Evolutionary conservation across 2,329 filamentous ascomycete genomes (phyloP).

Genomic region (Penicillium sp.): DNA sequence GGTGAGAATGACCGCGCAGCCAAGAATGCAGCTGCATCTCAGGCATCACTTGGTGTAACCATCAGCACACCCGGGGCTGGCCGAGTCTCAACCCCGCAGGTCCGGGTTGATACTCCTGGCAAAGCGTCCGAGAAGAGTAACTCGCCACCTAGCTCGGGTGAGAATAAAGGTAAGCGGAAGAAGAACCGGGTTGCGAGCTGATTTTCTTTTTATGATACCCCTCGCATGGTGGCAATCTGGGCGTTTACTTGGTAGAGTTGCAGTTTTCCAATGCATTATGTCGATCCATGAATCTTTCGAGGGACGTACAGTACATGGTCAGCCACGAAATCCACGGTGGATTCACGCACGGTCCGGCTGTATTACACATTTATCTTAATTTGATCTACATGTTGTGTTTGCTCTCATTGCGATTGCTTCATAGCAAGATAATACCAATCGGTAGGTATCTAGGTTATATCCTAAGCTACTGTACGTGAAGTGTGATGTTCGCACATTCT

Average conservation of each 20-base stretch:
- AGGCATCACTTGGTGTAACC: constrained; percentile 1
- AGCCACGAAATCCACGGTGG: too few species aligned
- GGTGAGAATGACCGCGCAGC: constrained; percentile 28
- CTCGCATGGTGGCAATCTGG: constrained; percentile 4
- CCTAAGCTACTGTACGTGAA: too few species aligned
- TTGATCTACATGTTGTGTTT: too few species aligned
- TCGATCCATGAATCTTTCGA: not conserved
- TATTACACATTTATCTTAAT: too few species aligned
- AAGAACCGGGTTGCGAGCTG: constrained; percentile 35
- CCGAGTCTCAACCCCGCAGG: constrained; percentile 32
- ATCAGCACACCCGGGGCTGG: constrained; percentile 12
- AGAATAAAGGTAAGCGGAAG: constrained; percentile 37
- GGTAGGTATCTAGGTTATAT: too few species aligned
- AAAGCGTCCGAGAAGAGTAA: constrained; percentile 33
- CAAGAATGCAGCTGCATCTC: constrained; percentile 20
- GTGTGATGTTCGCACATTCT: too few species aligned
- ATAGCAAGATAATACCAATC: too few species aligned
- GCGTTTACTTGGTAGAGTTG: constrained; percentile 3
- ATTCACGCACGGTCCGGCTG: too few species aligned
- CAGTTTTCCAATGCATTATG: not conserved
- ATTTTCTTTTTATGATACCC: constrained; percentile 27
- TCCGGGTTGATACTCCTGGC: constrained; percentile 33
- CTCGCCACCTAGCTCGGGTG: constrained; percentile 35
- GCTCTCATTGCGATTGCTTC: too few species aligned
- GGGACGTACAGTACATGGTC: too few species aligned